Evolutionary conservation across 495 filamentous ascomycete species (phyloP).

Genomic region (Pseudomonodictys pantanalensis): DNA sequence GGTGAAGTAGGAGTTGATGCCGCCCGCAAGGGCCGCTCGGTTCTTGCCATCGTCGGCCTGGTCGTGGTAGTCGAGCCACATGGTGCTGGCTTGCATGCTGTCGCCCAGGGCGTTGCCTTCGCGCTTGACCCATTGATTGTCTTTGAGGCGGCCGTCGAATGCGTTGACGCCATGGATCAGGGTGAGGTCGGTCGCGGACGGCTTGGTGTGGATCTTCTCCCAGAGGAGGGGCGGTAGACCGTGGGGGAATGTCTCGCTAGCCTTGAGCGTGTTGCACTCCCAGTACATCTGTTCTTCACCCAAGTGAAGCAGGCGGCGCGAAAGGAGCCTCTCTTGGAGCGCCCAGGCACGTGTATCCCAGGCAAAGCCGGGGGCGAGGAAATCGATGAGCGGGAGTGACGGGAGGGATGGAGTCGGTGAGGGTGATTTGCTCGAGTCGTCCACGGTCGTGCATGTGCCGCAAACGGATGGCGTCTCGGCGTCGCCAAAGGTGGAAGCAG

Average conservation of each 20-base stretch:
- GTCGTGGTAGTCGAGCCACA: too few relatives aligned
- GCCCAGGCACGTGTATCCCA: constrained; percentile 30
- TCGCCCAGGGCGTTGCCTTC: background rate
- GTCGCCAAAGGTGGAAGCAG: too few relatives aligned
- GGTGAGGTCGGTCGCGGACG: background rate
- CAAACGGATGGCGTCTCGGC: too few relatives aligned
- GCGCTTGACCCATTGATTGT: background rate
- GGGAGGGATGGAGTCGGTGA: background rate
- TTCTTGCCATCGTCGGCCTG: too few relatives aligned
- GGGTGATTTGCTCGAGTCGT: too few relatives aligned
- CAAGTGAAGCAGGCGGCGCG: constrained; percentile 21
- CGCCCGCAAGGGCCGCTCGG: too few relatives aligned
- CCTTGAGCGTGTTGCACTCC: constrained; percentile 32
- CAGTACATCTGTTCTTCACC: constrained; percentile 30
- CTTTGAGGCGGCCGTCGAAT: background rate
- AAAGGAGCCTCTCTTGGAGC: constrained; percentile 30
- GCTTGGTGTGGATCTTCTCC: constrained; percentile 30
- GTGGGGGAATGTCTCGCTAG: constrained; percentile 29
- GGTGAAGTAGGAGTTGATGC: too few relatives aligned
- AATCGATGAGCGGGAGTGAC: background rate
- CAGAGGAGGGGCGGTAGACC: constrained; percentile 30
- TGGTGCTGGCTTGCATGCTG: background rate
- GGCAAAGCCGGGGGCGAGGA: constrained; percentile 1
- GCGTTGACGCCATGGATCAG: background rate
- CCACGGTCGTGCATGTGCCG: too few relatives aligned